Evolutionary conservation across 352 stramenopile species (phyloP), one percentile per base, ranked within the genome.

Genomic region (Globisporangium heterothallicum): DNA sequence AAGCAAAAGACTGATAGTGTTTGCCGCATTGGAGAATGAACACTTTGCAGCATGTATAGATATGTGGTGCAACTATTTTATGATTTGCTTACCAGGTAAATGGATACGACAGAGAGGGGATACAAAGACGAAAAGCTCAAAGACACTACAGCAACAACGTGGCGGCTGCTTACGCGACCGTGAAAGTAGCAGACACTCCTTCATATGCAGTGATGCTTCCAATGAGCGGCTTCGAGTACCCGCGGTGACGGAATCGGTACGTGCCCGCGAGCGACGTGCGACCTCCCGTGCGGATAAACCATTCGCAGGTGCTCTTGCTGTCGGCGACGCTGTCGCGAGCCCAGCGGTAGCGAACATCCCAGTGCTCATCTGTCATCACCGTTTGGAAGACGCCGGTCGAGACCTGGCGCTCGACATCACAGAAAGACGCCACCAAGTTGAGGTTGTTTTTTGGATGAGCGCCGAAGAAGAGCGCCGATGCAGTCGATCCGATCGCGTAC

Each of bases 401-500:
- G 14, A 47, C 29, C 4, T 74, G 46, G 16, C 56, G 62, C 38
- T 85, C 56, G 13, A 86, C 68, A 25, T 82, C 71, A 21, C 70
- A 81, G 59, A 85, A 86, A 0, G 68, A 82, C 9, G 56, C 45
- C 1, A 84, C 43, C 7, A 51, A 13, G 7, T 56, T 56, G 6
- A 84, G 29, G 4, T 50, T 63, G 56, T 84, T 84, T 51, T 67
- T 80, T 6, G 75, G 73, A 45, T 86, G 73, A 0, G 53, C 73
- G 18, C 73, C 73, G 22, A 63, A 63, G 40, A 86, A 85, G 13
- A 60, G 44, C 2, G 57, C 71, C 0, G 57, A 64, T 1, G 57
- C 68, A 3, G 64, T 76, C 18, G 36, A 40, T 0, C 73, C 68
- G 27, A 78, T 42, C 0, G 49, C 9, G 53, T 82, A 79, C 22